Base-by-base conservation (phyloP, 805 yeast species). In the Lachancea mirantina region DNA sequence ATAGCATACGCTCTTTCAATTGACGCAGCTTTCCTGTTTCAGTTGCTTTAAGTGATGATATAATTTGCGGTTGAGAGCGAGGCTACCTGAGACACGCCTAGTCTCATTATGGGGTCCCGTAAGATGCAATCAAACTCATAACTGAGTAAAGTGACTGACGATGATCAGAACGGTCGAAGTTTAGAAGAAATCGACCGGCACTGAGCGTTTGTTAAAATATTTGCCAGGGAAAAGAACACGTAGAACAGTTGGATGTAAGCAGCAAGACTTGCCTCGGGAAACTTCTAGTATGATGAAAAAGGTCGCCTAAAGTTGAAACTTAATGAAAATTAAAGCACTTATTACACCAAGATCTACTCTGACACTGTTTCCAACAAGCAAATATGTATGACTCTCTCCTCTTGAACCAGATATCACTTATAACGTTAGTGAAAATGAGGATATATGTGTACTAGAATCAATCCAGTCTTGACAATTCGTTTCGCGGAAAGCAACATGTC, bases 51-150 rank as follows among this genome's bases (percentile, higher is more conserved):
- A 19, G 55, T 65, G 74, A 68, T 68, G 74, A 64, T 59, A 61
- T 69, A 70, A 70, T 69, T 69, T 69, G 74, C 74, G 74, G 61
- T 69, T 62, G 64, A 70, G 63, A 51, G 46, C 54, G 42, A 42
- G 35, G 40, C 42, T 43, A 42, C 61, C 61, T 58, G 70, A 57
- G 54, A 62, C 71, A 58, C 55, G 72, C 70, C 72, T 65, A 64
- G 67, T 64, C 56, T 59, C 63, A 52, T 38, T 51, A 51, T 43
- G 55, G 67, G 62, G 44, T 42, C 42, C 45, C 49, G 54, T 40
- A 54, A 41, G 26, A 59, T 63, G 68, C 62, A 64, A 62, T 52
- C 42, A 54, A 27, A 26, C 15, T 10, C 7, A 11, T 24, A 21
- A 15, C 19, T 17, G 29, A 9, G 8, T 6, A 7, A 26, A 16